A percentile compares a stretch with the other conserved stretches of the same genome.
Evolutionary conservation across 345 rosid species (phyloP).

Genomic region (Orychophragmus violaceus): DNA sequence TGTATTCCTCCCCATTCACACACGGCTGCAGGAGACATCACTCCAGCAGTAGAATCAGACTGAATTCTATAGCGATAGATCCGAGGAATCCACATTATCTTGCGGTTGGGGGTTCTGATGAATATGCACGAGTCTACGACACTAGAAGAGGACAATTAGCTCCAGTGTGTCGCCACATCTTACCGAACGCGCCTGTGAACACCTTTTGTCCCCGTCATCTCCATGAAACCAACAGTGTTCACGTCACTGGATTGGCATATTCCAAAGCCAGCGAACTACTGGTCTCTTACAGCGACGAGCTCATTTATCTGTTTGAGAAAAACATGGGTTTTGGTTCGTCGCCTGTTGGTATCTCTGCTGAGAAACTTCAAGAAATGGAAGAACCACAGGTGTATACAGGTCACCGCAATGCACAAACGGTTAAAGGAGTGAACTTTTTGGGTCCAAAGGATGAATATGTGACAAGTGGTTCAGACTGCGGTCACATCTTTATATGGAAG

Average conservation of each 20-base stretch:
- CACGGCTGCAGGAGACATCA: slow-evolving; percentile 40
- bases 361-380: slow-evolving; percentile 33
- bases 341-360: slow-evolving; percentile 30
- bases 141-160: slow-evolving; percentile 40
- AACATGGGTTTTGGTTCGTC: slow-evolving; percentile 46
- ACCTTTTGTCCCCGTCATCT: slow-evolving; percentile 46
- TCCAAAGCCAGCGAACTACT: slow-evolving; percentile 51
- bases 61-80: slow-evolving; percentile 50
- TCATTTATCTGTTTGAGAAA: slow-evolving; percentile 45
- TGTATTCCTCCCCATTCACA: slow-evolving; percentile 39
- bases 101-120: slow-evolving; percentile 60
- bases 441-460: slow-evolving; percentile 63
- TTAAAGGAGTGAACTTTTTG: slow-evolving; percentile 57
- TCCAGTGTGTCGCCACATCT: slow-evolving; percentile 31
- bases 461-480: slow-evolving; percentile 59
- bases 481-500: slow-evolving; percentile 60
- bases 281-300: slow-evolving; percentile 57
- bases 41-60: slow-evolving; percentile 31
- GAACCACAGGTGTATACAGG: slow-evolving; percentile 46
- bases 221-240: slow-evolving; percentile 32
- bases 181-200: slow-evolving; percentile 39
- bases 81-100: slow-evolving; percentile 49
- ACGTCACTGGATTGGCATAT: slow-evolving; percentile 52
- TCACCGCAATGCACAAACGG: slow-evolving; percentile 52
- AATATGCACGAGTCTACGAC: slow-evolving; percentile 52